Evolutionary conservation across 2,329 filamentous ascomycete genomes (phyloP).

Genomic region (Passalora sequoiae): DNA sequence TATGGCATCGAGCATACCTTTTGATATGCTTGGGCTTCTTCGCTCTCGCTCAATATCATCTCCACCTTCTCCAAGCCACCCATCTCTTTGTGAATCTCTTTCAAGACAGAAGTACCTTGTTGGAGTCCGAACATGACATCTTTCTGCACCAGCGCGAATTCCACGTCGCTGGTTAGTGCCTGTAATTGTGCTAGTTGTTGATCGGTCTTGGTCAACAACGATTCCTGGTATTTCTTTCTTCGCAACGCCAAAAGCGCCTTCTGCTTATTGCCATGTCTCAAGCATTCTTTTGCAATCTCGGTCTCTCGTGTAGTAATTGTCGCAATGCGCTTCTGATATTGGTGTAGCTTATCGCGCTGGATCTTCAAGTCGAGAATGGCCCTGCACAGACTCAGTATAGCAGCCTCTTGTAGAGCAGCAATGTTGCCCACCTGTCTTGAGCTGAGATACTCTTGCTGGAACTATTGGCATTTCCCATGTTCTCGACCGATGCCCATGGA

Average conservation of each 20-base stretch:
- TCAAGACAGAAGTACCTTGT: slow-evolving; percentile 82
- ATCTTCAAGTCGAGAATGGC: slow-evolving; percentile 96
- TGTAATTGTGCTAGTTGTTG: slow-evolving; percentile 90
- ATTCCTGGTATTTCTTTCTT: slow-evolving; percentile 95
- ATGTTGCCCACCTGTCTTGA: slow-evolving; percentile 72
- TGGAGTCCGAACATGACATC: slow-evolving; percentile 89
- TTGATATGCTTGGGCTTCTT: slow-evolving; percentile 87
- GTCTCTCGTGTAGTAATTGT: slow-evolving; percentile 83
- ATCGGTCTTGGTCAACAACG: slow-evolving; percentile 82
- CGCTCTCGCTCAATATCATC: slow-evolving; percentile 88
- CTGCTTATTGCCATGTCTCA: slow-evolving; percentile 71
- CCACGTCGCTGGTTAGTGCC: slow-evolving; percentile 78
- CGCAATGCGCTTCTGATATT: slow-evolving; percentile 88
- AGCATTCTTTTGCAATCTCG: slow-evolving; percentile 75
- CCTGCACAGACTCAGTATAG: slow-evolving; percentile 45
- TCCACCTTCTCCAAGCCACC: slow-evolving; percentile 89
- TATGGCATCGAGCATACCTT: slow-evolving; percentile 49
- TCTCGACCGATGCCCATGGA: neutral
- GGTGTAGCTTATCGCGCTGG: slow-evolving; percentile 93
- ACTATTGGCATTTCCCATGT: slow-evolving; percentile 62
- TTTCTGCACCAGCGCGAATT: slow-evolving; percentile 95
- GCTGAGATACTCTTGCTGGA: slow-evolving; percentile 59
- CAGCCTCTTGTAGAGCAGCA: slow-evolving; percentile 1
- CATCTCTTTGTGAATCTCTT: slow-evolving; percentile 93
- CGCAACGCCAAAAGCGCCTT: slow-evolving; percentile 82